phyloP scores from a whole-genome alignment of 2,329 filamentous ascomycete species.

The Arthrocladium fulminans region DNA sequence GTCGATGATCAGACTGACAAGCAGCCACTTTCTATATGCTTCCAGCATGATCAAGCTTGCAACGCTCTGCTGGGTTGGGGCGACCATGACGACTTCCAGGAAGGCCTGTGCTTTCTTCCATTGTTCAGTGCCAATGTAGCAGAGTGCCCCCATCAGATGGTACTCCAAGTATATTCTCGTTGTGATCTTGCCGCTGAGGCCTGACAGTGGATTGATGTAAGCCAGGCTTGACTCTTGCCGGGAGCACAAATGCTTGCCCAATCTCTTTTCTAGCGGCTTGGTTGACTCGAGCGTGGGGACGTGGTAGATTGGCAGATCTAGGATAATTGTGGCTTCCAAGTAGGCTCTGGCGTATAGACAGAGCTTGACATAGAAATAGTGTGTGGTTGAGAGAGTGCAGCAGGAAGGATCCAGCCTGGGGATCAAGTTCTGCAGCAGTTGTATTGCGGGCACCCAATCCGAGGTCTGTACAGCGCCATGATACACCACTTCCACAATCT shows the following conservation, averaged over 20 bases:
- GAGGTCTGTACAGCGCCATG: constrained; percentile 27
- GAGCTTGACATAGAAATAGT: constrained; percentile 33
- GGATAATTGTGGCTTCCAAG: constrained; percentile 31
- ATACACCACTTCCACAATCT: constrained; percentile 29
- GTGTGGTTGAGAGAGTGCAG: constrained; percentile 36
- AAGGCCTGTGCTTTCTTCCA: constrained; percentile 57
- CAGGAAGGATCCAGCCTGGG: constrained; percentile 36
- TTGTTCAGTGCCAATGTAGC: constrained; percentile 51
- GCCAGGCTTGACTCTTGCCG: constrained; percentile 24
- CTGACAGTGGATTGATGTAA: constrained; percentile 31
- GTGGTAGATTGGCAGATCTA: constrained; percentile 35
- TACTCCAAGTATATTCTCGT: constrained; percentile 50
- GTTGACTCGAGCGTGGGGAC: constrained; percentile 27
- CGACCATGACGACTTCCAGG: constrained; percentile 57
- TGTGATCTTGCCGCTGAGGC: constrained; percentile 33
- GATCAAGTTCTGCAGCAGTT: constrained; percentile 35
- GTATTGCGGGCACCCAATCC: constrained; percentile 32
- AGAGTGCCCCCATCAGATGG: constrained; percentile 55
- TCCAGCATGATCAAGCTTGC: constrained; percentile 74
- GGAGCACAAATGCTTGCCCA: constrained; percentile 26
- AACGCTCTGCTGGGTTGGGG: constrained; percentile 54
- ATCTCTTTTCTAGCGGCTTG: constrained; percentile 14
- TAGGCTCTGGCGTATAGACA: constrained; percentile 37
- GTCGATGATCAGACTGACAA: constrained; percentile 63
- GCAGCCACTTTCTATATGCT: constrained; percentile 83